Base-by-base conservation (phyloP, 208 protist species). In the Trichomonas tenax region DNA sequence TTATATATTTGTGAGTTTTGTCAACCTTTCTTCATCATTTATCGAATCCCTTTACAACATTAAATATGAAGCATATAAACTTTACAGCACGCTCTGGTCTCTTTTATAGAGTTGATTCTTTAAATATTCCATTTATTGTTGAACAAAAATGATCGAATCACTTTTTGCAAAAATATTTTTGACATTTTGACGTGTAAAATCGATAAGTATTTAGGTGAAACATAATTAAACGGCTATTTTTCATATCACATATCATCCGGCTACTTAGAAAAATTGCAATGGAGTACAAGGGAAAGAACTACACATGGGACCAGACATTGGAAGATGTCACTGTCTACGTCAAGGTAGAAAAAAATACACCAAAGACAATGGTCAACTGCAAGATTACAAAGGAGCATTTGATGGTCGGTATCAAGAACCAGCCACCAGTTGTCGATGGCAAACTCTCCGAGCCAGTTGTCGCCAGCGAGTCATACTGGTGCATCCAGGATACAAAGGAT, bases 241-340 rank as follows among this genome's bases (percentile, higher is more conserved):
- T 84, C 34, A 41, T 84, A 41, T 84, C 26, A 84, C 81, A 84
- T 84, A 34, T 84, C 81, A 84, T 84, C 31, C 38, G 82, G 31
- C 82, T 89, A 40, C 8, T 23, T 34, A 89, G 44, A 26, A n/a
- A n/a, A n/a, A n/a, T n/a, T n/a, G n/a, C 21, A 6, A 84, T 41
- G 36, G 81, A 84, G n/a, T 44, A 34, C 8, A 89, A 89, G 26
- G 38, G 34, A 89, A 41, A 48, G n/a, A 41, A 41, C 41, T 96
- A 96, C 49, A 81, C 51, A 45, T 96, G 93, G 93, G 51, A 63
- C 41, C 93, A 96, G 63, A 96, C 93, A n/a, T 49, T 96, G 9
- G 36, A 96, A 96, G 93, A 96, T 96, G 93, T 96, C 36, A 81
- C 46, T 46, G 93, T 96, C 21, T 81, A 34, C 40, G 38, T 96